Conservation (phyloP, 2,329 filamentous ascomycete genomes). For the Graphiopsis chlorocephala region DNA sequence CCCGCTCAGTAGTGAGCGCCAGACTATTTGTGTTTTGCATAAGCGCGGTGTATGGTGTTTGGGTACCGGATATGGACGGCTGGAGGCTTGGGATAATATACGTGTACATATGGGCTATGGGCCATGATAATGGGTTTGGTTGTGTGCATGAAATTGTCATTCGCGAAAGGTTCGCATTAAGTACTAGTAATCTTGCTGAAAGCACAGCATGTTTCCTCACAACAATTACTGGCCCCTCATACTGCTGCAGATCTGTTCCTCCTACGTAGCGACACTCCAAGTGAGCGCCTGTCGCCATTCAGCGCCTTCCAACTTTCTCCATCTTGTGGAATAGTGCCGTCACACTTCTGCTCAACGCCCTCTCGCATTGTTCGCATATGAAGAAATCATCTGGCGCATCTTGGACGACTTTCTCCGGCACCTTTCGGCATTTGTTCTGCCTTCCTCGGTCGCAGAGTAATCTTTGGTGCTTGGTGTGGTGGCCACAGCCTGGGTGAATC, state of each 20-base stretch:
- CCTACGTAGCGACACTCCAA: neutral
- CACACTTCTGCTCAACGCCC: neutral
- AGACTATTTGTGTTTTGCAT: neutral
- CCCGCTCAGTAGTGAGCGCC: slow-evolving; percentile 8
- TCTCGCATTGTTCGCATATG: neutral
- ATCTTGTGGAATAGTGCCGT: neutral
- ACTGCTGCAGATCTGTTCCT: neutral
- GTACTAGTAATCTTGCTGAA: neutral
- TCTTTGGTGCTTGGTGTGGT: neutral
- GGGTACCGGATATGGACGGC: neutral
- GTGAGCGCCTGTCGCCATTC: neutral
- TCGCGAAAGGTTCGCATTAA: neutral
- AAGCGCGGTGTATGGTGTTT: slow-evolving; percentile 13
- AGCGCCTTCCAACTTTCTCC: neutral
- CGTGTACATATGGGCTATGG: neutral
- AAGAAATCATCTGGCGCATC: neutral
- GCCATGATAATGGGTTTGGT: neutral
- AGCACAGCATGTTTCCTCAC: neutral
- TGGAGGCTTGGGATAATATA: neutral
- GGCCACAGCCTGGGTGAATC: slow-evolving; percentile 7
- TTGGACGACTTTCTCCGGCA: neutral
- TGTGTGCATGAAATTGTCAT: neutral
- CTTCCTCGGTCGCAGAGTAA: neutral
- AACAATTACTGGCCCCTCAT: neutral
- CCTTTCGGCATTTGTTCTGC: neutral